Conservation (phyloP, 2,329 filamentous ascomycete species). For the Sarocladiaceae sp. region DNA sequence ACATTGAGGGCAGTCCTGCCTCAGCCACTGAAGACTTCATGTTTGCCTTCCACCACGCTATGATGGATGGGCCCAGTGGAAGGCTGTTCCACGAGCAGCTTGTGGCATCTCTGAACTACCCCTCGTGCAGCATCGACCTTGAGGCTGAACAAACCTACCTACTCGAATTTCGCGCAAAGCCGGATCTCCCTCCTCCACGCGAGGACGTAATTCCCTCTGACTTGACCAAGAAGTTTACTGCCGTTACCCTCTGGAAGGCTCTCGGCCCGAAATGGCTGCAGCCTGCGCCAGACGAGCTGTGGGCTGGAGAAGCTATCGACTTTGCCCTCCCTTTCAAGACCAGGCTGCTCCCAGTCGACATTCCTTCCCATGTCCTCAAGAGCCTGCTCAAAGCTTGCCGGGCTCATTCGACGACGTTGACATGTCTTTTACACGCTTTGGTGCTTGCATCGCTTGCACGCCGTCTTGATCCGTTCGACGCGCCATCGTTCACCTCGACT, state of each 20-base stretch:
- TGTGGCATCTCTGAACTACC: conserved; percentile 31
- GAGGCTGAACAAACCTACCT: conserved; percentile 16
- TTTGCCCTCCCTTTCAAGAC: conserved; percentile 30
- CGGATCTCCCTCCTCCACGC: conserved; percentile 31
- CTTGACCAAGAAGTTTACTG: conserved; percentile 35
- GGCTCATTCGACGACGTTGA: conserved; percentile 39
- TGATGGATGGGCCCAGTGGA: conserved; percentile 48
- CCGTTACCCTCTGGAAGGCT: conserved; percentile 33
- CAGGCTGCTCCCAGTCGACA: conserved; percentile 30
- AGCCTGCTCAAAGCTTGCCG: conserved; percentile 35
- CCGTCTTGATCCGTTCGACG: conserved; percentile 23
- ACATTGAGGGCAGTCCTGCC: conserved; percentile 10
- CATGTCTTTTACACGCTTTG: conserved; percentile 44
- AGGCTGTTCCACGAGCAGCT: conserved; percentile 45
- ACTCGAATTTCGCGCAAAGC: conserved; percentile 26
- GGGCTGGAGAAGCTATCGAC: conserved; percentile 33
- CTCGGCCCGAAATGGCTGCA: background rate
- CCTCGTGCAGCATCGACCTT: background rate
- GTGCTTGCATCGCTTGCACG: conserved; percentile 35
- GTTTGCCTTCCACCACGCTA: conserved; percentile 48
- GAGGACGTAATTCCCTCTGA: conserved; percentile 37
- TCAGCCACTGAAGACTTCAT: conserved; percentile 32
- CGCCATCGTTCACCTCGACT: conserved; percentile 28
- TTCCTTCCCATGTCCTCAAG: conserved; percentile 24
- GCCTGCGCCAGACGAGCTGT: conserved; percentile 21